Evolutionary conservation across 306 rosid genomes (phyloP), one percentile per base, ranked within the genome.

Genomic region (Lathyrus tuberosus): DNA sequence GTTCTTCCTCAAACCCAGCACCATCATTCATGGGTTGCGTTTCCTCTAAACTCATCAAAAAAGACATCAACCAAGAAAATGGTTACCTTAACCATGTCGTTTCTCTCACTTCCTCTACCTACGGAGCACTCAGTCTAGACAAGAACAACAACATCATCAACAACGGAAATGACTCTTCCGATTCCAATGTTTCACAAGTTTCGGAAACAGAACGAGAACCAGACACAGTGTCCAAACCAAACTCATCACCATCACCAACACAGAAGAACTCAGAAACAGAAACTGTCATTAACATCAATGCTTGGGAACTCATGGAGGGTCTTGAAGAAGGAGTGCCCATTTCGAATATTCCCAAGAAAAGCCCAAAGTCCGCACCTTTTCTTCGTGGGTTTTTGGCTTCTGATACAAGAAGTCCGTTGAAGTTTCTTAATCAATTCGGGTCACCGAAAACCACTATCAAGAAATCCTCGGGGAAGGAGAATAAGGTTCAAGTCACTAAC

Each of bases 231-330:
- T 28, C 91, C 3, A 90, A 84, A 68, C 31, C 75, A 3, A 80
- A 59, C 65, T 81, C 92, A 7, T 60, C 75, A 8, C 57, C 68
- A 6, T 49, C 75, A 5, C 56, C 69, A 38, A 40, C 48, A 3
- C 80, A 52, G 3, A 76, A 83, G 41, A 82, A 74, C 18, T 82
- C 81, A 8, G 96, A 95, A 58, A 82, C 84, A 6, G 97, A 95
- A 61, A 82, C 22, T 48, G 51, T 88, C 1, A 90, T 91, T 73
- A 90, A 91, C 5, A 91, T 92, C 72, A 89, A 92, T 33, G 83
- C 95, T 18, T 95, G 99, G 97, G 99, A 95, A 79, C 91, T 95
- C 66, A 95, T 95, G 99, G 96, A 95, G 46, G 99, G 83, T 22
- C 89, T 95, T 2, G 99, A 95, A 82, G 99, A 91, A 10, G 96